Evolutionary conservation across 129 eudicot species (phyloP).

Genomic region (Sambucus nigra): DNA sequence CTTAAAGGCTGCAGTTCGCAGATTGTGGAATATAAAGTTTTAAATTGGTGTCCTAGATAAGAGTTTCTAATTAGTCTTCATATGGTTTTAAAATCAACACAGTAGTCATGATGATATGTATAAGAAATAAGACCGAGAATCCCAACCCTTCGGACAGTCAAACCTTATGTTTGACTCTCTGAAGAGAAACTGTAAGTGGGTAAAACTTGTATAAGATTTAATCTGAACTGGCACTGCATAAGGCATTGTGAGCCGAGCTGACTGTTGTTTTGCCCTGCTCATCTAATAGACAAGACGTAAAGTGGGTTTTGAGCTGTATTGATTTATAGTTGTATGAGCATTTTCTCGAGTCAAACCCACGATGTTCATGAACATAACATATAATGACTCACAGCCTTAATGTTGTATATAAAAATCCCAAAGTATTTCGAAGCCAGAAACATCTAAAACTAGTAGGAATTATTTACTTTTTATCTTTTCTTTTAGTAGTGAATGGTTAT

Average conservation of each 20-base stretch:
- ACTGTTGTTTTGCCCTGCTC: neutral
- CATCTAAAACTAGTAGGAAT: neutral
- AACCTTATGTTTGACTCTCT: neutral
- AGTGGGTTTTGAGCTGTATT: neutral
- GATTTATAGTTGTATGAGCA: neutral
- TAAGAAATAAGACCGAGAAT: neutral
- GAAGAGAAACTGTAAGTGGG: neutral
- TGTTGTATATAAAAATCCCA: neutral
- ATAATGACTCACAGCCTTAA: neutral
- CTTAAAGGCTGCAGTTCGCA: too few species aligned
- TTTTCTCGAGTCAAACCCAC: neutral
- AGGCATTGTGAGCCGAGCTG: too few species aligned
- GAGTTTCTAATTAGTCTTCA: neutral
- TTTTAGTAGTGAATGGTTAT: neutral
- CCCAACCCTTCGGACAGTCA: neutral
- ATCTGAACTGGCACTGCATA: too few species aligned
- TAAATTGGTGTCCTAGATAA: too few species aligned
- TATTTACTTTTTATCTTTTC: neutral
- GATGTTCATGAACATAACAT: neutral
- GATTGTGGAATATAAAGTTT: too few species aligned
- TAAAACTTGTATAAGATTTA: neutral
- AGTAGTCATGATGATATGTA: neutral
- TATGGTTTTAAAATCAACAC: too few species aligned
- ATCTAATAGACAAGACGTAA: neutral
- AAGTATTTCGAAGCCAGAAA: neutral